These are phyloP conservation scores for Cenchrus fungigraminus DNA, from an alignment of 176 grass and related monocot species.

Conservation along the genomic window DNA sequence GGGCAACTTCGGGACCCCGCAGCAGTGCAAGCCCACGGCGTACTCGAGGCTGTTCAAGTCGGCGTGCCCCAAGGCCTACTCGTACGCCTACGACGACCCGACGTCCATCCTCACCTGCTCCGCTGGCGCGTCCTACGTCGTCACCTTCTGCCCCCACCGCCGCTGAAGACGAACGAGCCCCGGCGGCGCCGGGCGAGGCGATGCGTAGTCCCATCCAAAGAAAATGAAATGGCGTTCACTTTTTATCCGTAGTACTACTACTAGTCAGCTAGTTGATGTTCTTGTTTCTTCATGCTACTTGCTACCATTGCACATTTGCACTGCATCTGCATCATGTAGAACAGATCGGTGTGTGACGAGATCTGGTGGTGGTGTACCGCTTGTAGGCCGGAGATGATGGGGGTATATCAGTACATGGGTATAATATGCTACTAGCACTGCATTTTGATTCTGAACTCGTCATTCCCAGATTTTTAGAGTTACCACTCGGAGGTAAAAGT, in stretches of 20 bases:
- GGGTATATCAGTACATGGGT: constrained; percentile 19
- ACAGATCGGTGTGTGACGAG: neutral
- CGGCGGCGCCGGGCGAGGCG: too few relatives aligned
- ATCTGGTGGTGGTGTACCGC: constrained; percentile 43
- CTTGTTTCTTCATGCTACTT: neutral
- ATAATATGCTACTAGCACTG: neutral
- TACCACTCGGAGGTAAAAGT: neutral
- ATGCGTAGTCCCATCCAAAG: too few relatives aligned
- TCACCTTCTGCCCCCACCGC: constrained; percentile 87
- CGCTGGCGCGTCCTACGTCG: constrained; percentile 78
- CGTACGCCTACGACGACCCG: constrained; percentile 90
- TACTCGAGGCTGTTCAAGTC: constrained; percentile 92
- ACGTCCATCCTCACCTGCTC: constrained; percentile 86
- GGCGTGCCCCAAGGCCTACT: constrained; percentile 91
- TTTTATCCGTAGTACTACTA: too few relatives aligned
- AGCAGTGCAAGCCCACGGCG: constrained; percentile 84
- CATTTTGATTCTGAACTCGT: neutral
- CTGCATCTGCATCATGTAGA: neutral
- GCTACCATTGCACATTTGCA: neutral
- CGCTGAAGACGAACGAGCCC: constrained; percentile 21
- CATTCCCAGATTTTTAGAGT: neutral
- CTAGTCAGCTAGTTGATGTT: neutral
- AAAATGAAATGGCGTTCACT: too few relatives aligned
- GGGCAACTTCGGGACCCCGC: constrained; percentile 71
- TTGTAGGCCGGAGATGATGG: constrained; percentile 15